phyloP scores from a whole-genome alignment of 225 moss, liverwort and hornwort species.

The Takakia lepidozioides region DNA sequence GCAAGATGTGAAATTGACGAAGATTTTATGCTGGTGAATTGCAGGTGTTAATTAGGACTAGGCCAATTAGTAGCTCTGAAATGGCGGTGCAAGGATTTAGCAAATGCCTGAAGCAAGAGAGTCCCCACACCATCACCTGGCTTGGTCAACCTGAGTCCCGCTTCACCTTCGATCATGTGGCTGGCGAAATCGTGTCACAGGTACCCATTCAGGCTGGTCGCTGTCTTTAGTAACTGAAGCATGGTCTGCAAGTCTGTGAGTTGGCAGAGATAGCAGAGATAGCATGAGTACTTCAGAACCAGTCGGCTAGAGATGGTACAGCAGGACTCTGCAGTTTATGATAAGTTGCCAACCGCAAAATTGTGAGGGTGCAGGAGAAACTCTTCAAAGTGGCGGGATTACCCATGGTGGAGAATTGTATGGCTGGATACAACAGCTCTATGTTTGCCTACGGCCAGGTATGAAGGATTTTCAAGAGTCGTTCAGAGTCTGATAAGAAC shows the following conservation, averaged over 20 bases:
- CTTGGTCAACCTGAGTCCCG: slow-evolving; percentile 48
- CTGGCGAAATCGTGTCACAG: slow-evolving; percentile 44
- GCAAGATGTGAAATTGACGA: background rate
- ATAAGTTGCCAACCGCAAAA: background rate
- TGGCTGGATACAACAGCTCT: slow-evolving; percentile 53
- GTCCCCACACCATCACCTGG: slow-evolving; percentile 39
- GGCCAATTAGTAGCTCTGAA: slow-evolving; percentile 39
- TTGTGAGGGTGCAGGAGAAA: slow-evolving; percentile 24
- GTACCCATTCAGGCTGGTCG: slow-evolving; percentile 9
- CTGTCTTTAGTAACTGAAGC: too few relatives aligned
- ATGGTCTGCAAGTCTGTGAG: too few relatives aligned
- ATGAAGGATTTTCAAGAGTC: background rate
- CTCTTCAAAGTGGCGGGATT: slow-evolving; percentile 44
- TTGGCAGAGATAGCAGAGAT: too few relatives aligned
- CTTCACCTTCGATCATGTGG: slow-evolving; percentile 62
- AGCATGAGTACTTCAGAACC: background rate
- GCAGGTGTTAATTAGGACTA: slow-evolving; percentile 45
- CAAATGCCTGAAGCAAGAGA: slow-evolving; percentile 47
- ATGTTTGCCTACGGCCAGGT: slow-evolving; percentile 60
- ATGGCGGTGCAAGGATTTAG: slow-evolving; percentile 40
- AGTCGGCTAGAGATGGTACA: background rate
- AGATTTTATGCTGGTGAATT: background rate
- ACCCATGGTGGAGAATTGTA: slow-evolving; percentile 54
- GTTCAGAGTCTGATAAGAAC: background rate
- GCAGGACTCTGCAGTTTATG: background rate